These are phyloP conservation scores for Jacaranda mimosifolia DNA, from an alignment of 257 asterid species.

Conservation along the genomic window DNA sequence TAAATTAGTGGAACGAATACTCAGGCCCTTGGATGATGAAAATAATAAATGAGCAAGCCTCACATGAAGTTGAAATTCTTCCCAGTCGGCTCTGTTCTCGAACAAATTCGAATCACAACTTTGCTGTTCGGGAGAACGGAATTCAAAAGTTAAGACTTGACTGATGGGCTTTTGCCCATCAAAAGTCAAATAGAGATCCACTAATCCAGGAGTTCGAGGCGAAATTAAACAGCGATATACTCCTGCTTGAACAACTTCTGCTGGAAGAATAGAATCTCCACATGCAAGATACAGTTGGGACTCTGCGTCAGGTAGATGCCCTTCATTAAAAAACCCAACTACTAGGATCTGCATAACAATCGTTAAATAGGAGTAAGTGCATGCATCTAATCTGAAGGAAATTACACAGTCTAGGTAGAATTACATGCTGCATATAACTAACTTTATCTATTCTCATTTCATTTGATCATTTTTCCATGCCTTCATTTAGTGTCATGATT, in stretches of 20 bases:
- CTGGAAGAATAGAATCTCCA: slow-evolving; percentile 68
- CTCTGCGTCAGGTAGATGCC: slow-evolving; percentile 48
- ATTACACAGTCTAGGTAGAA: background rate
- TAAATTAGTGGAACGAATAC: slow-evolving; percentile 57
- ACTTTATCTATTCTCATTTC: slow-evolving; percentile 2
- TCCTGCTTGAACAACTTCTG: slow-evolving; percentile 75
- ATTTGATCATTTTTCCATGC: background rate
- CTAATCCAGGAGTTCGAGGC: slow-evolving; percentile 77
- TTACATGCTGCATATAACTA: no score
- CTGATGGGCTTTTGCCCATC: slow-evolving; percentile 86
- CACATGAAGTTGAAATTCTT: slow-evolving; percentile 74
- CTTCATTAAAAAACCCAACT: slow-evolving; percentile 70
- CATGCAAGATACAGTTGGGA: slow-evolving; percentile 69
- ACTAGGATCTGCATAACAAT: slow-evolving; percentile 75
- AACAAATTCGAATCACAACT: slow-evolving; percentile 33
- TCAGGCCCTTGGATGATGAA: slow-evolving; percentile 70
- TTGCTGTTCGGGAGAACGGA: slow-evolving; percentile 64
- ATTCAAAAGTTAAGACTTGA: slow-evolving; percentile 77
- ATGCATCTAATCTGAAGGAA: slow-evolving; percentile 4
- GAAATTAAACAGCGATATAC: slow-evolving; percentile 75
- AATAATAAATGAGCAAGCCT: slow-evolving; percentile 86
- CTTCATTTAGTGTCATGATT: slow-evolving; percentile 10
- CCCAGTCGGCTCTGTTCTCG: slow-evolving; percentile 64
- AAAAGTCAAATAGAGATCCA: slow-evolving; percentile 71
- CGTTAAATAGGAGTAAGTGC: background rate